Evolutionary conservation across 2,329 filamentous ascomycete species (phyloP).

Genomic region (Aureobasidium sp.): DNA sequence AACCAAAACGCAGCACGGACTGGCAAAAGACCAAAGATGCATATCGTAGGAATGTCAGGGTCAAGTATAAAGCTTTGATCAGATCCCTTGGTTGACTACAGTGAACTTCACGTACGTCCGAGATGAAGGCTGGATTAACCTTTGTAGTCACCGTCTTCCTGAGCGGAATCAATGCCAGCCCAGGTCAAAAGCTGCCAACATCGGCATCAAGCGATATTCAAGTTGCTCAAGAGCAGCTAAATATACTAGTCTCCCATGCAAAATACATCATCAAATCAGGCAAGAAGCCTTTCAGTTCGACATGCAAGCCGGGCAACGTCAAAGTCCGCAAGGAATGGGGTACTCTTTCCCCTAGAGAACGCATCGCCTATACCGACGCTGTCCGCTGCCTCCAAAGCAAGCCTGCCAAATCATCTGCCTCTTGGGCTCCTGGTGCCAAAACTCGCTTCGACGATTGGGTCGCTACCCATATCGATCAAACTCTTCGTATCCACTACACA

Average conservation of each 20-base stretch:
- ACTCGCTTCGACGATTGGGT: constrained; percentile 16
- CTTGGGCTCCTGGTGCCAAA: constrained; percentile 11
- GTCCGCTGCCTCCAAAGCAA: constrained; percentile 18
- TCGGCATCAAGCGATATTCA: neutral
- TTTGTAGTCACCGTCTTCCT: neutral
- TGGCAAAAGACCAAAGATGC: neutral
- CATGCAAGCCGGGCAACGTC: neutral
- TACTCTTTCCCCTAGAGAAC: constrained; percentile 15
- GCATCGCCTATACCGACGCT: constrained; percentile 18
- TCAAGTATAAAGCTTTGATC: neutral
- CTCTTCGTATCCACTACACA: constrained; percentile 12
- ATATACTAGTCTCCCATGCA: neutral
- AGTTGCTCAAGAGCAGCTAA: neutral
- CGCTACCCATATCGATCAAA: constrained; percentile 14
- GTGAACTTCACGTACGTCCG: no score
- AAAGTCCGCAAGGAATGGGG: constrained; percentile 17
- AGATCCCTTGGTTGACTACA: neutral
- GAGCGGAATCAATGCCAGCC: neutral
- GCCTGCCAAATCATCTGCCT: constrained; percentile 20
- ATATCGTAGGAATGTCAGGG: neutral
- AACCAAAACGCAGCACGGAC: neutral
- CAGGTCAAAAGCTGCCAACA: neutral
- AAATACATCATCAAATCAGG: neutral
- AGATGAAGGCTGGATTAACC: neutral
- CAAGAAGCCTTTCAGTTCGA: neutral